Percentiles rank a stretch among this genome's conserved stretches.
Evolutionary conservation across 2,329 filamentous ascomycete species (phyloP).

Genomic region (Sporothrix mexicana): DNA sequence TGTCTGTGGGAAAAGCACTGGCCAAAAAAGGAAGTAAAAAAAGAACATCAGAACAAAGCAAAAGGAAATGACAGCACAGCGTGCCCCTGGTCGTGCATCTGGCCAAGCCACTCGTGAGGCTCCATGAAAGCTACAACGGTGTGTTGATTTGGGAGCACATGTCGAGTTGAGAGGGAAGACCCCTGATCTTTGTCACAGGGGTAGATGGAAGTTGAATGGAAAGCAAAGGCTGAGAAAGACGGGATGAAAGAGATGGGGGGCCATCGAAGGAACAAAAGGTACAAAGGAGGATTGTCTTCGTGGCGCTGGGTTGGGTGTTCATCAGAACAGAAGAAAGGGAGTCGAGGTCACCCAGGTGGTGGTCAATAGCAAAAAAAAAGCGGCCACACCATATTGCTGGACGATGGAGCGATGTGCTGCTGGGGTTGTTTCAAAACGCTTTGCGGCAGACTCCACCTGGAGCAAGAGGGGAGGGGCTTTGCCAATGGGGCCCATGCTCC

Average conservation of each 20-base stretch:
- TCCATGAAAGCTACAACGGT: background rate
- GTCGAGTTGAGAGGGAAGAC: background rate
- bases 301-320: slow-evolving; percentile 13
- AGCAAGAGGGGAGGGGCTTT: background rate
- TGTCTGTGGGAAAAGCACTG: background rate
- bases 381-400: slow-evolving; percentile 4
- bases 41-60: slow-evolving; percentile 20
- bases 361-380: background rate
- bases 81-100: slow-evolving; percentile 20
- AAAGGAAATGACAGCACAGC: slow-evolving; percentile 27
- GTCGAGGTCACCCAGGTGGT: too few species aligned
- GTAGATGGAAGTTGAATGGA: background rate
- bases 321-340: background rate
- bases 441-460: slow-evolving; percentile 20
- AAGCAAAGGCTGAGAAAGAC: background rate
- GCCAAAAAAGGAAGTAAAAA: slow-evolving; percentile 15
- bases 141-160: slow-evolving; percentile 7
- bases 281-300: background rate
- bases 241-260: background rate
- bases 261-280: background rate
- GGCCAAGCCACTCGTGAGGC: slow-evolving; percentile 29
- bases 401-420: slow-evolving; percentile 14
- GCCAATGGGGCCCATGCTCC: slow-evolving; percentile 5
- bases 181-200: slow-evolving; percentile 9
- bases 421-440: slow-evolving; percentile 19